A percentile compares a stretch with the other conserved stretches of the same genome.
phyloP scores from a whole-genome alignment of 176 grass and related monocot genomes.

The Musa itinerans region DNA sequence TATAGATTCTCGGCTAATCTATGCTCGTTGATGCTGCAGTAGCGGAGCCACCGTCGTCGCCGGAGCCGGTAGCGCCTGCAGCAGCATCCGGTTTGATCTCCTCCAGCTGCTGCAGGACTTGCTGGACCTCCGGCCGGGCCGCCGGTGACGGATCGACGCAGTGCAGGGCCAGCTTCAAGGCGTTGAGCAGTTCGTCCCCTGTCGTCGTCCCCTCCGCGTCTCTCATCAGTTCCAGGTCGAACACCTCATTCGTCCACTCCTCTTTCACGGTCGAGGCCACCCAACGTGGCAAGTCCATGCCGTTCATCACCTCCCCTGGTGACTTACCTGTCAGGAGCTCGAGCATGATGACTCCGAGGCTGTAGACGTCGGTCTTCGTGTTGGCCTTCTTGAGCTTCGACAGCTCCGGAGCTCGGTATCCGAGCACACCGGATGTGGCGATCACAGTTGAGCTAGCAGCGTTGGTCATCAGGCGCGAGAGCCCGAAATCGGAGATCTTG shows the following conservation, averaged over 20 bases:
- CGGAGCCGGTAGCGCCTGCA: neutral
- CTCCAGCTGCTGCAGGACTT: conserved; percentile 69
- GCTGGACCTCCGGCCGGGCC: conserved; percentile 40
- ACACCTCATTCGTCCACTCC: conserved; percentile 92
- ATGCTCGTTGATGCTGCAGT: conserved; percentile 27
- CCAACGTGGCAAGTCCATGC: conserved; percentile 76
- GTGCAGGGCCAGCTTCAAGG: conserved; percentile 74
- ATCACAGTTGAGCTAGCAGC: conserved; percentile 61
- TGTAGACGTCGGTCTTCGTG: conserved; percentile 76
- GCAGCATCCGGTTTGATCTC: conserved; percentile 52
- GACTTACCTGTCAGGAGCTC: conserved; percentile 83
- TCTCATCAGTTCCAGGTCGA: conserved; percentile 72
- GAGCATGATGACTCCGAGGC: conserved; percentile 74
- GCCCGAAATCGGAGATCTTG: conserved; percentile 35
- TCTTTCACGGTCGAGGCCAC: conserved; percentile 77
- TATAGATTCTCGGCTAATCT: conserved; percentile 14
- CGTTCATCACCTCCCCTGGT: conserved; percentile 55
- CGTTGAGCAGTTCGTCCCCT: conserved; percentile 69
- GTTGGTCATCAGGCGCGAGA: conserved; percentile 68
- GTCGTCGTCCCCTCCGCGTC: conserved; percentile 25
- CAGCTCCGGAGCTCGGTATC: conserved; percentile 71
- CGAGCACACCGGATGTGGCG: conserved; percentile 42
- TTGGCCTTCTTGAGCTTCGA: conserved; percentile 77
- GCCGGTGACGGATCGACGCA: conserved; percentile 56
- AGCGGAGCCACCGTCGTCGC: neutral